A percentile compares a stretch with the other conserved stretches of the same genome.
These are phyloP conservation scores for Dujonia santamariae DNA, from an alignment of 1,139 yeast species.

Conservation along the genomic window DNA sequence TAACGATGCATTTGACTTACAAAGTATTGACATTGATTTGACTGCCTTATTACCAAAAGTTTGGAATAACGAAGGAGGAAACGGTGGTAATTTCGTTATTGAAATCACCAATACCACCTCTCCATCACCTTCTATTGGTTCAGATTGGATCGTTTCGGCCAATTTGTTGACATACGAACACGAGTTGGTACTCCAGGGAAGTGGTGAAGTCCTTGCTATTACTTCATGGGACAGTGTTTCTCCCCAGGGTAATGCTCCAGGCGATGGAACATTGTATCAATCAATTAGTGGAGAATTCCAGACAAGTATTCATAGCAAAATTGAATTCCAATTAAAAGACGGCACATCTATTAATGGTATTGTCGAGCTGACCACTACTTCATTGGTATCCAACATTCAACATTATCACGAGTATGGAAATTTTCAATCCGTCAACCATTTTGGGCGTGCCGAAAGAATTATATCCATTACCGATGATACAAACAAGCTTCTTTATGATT, in stretches of 20 bases:
- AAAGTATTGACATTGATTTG: slow-evolving; percentile 17
- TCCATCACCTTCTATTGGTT: slow-evolving; percentile 36
- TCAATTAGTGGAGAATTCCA: slow-evolving; percentile 1
- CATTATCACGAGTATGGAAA: neutral
- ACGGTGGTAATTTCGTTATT: slow-evolving; percentile 13
- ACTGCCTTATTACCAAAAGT: slow-evolving; percentile 17
- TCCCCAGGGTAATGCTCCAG: neutral
- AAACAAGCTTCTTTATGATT: neutral
- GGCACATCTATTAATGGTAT: neutral
- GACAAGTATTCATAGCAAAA: neutral
- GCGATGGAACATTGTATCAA: slow-evolving; percentile 3
- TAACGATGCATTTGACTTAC: slow-evolving; percentile 24
- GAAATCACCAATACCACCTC: slow-evolving; percentile 48
- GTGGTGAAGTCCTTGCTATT: slow-evolving; percentile 24
- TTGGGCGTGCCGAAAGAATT: neutral
- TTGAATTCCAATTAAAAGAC: slow-evolving; percentile 1
- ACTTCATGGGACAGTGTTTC: neutral
- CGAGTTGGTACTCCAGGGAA: slow-evolving; percentile 23
- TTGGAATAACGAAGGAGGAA: too few relatives aligned
- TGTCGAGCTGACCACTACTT: slow-evolving; percentile 1
- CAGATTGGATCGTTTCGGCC: slow-evolving; percentile 60
- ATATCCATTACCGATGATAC: neutral
- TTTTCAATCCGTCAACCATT: slow-evolving; percentile 1
- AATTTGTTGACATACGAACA: slow-evolving; percentile 55
- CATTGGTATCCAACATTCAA: slow-evolving; percentile 3